Evolutionary conservation across 1,284 basidiomycete species (phyloP).

Genomic region (Moesziomyces sp.): DNA sequence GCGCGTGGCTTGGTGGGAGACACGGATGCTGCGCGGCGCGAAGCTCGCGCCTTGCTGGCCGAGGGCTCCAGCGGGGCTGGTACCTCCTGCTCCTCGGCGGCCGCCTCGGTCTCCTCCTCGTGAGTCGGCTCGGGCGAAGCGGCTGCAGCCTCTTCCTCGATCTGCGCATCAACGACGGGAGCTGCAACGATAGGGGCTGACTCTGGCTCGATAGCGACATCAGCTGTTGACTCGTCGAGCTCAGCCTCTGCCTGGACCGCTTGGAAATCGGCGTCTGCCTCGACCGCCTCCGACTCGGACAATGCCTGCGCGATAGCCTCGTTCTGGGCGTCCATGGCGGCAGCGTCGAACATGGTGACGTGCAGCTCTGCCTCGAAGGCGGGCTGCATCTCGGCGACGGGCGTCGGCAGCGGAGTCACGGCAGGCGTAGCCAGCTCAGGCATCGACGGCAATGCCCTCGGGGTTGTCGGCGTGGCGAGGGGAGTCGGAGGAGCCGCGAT

Average conservation of each 20-base stretch:
- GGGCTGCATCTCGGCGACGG: background rate
- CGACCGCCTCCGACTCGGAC: background rate
- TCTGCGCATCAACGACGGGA: too few relatives aligned
- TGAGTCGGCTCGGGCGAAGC: background rate
- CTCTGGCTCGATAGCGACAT: too few relatives aligned
- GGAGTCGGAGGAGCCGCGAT: background rate
- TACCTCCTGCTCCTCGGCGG: too few relatives aligned
- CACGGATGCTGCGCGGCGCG: slow-evolving; percentile 21
- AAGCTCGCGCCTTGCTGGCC: slow-evolving; percentile 15
- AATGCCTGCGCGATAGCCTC: slow-evolving; percentile 20
- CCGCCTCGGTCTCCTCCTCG: background rate
- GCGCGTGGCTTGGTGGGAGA: slow-evolving; percentile 21
- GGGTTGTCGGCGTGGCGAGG: slow-evolving; percentile 11
- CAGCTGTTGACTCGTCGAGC: background rate
- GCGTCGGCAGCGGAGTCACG: slow-evolving; percentile 5
- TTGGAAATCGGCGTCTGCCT: background rate
- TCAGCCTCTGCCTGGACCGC: background rate
- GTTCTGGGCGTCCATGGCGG: slow-evolving; percentile 26
- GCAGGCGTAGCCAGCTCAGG: slow-evolving; percentile 1
- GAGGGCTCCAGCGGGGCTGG: slow-evolving; percentile 9
- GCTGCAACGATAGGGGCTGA: too few relatives aligned
- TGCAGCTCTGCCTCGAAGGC: slow-evolving; percentile 36
- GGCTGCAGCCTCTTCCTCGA: background rate
- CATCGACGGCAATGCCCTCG: background rate
- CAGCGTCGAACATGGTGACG: slow-evolving; percentile 36